These are phyloP conservation scores for Acer negundo DNA, from an alignment of 345 rosid species.

Conservation along the genomic window DNA sequence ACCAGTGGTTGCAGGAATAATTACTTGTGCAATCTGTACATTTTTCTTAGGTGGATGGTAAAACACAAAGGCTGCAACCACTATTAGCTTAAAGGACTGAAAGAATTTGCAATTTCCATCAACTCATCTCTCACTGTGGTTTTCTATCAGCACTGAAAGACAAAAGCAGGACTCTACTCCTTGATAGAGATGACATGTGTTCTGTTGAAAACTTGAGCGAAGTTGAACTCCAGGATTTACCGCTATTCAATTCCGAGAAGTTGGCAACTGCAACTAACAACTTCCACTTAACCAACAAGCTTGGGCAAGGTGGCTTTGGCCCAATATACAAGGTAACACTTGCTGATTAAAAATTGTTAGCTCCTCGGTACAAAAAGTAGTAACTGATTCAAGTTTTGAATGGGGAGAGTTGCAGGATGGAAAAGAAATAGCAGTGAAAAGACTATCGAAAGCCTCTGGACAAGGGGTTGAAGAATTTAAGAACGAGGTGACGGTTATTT, in stretches of 20 bases:
- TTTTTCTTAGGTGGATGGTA: not conserved
- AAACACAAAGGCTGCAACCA: conserved; percentile 30
- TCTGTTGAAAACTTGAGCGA: not conserved
- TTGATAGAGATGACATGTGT: not conserved
- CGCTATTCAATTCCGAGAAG: conserved; percentile 39
- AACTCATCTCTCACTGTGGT: not conserved
- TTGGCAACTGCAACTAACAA: conserved; percentile 38
- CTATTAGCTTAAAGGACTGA: not conserved
- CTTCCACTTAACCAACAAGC: conserved; percentile 36
- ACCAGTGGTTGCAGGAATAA: not conserved
- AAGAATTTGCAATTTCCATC: not conserved
- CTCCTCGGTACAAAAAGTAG: not conserved
- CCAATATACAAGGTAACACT: conserved; percentile 26
- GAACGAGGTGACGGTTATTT: not conserved
- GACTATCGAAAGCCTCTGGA: conserved; percentile 32
- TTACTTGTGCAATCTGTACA: not conserved
- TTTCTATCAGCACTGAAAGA: not conserved
- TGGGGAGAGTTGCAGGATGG: not conserved
- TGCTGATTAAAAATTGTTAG: not conserved
- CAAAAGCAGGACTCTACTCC: not conserved
- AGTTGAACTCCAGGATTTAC: conserved; percentile 27
- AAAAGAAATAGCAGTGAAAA: not conserved
- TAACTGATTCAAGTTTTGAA: not conserved
- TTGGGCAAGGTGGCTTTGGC: conserved; percentile 32
- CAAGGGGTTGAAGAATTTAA: not conserved